Evolutionary conservation across 2,329 filamentous ascomycete species (phyloP), one percentile per base, ranked within the genome.

Genomic region (Ceratocystis cubensis): DNA sequence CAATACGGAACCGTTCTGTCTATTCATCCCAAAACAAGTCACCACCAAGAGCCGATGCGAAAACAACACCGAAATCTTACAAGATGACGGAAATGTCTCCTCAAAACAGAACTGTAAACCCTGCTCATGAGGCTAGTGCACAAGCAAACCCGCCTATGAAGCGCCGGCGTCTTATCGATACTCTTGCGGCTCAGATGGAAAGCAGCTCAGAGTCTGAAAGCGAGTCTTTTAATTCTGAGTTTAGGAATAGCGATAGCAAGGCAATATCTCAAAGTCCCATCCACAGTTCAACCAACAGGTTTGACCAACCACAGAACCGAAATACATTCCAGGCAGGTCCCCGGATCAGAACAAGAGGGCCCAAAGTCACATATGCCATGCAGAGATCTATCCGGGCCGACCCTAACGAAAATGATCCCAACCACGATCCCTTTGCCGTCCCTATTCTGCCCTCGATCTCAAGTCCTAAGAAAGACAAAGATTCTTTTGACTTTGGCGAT

Each of bases 161-260:
- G 46, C 65, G 69, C 66, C 20, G 75, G 30, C 67, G 78, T 22
- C 69, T 80, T 50, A 80, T 80, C 41, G 78, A 80, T 70, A 72
- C 76, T 0, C 70, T 80, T 22, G 75, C 73, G 5, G 76, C 75
- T 1, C 78, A 79, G 69, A 75, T 72, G 44, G 73, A 74, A 15
- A 73, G 75, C 2, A 74, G 73, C 28, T 74, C 65, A 66, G 72
- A 64, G 15, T 68, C 67, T 8, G 56, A 44, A 25, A 50, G 3
- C 30, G 62, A 70, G 67, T 72, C 67, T 67, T 74, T 70, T 69
- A 45, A 61, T 48, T n/a, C 37, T 10, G 61, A 65, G 20, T 56
- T 45, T 17, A 56, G 56, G 5, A 44, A 45, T 5, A 57, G 64
- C 45, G 48, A 57, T 46, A 10, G 37, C 37, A 59, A 8, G 15